Conservation (phyloP, 225 moss, liverwort and hornwort genomes). For the Marchantia paleacea region DNA sequence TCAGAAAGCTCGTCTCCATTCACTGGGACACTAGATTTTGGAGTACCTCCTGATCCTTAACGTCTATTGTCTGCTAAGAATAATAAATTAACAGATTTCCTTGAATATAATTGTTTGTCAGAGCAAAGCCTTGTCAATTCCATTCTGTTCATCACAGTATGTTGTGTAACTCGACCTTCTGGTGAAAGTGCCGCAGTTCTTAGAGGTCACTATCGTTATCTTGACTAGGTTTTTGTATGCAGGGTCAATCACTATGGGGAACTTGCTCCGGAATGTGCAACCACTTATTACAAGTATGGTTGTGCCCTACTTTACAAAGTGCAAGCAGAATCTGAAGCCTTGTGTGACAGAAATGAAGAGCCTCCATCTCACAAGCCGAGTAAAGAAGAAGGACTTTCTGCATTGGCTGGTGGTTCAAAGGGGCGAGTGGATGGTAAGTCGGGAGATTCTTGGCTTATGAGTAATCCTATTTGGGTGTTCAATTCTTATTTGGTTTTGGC, state of each 20-base stretch:
- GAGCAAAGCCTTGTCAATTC: not conserved
- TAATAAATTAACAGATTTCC: no score
- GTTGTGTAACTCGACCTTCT: not conserved
- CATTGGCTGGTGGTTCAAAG: constrained; percentile 51
- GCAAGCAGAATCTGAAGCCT: constrained; percentile 77
- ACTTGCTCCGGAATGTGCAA: constrained; percentile 73
- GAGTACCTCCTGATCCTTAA: no score
- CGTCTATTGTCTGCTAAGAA: no score
- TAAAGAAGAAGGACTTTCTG: constrained; percentile 29
- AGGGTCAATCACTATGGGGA: constrained; percentile 83
- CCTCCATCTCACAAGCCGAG: constrained; percentile 3
- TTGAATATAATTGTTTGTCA: not conserved
- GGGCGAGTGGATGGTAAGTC: constrained; percentile 15
- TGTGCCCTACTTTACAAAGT: constrained; percentile 88
- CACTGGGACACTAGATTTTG: no score
- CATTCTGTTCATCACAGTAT: not conserved
- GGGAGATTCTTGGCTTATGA: not conserved
- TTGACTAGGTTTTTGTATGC: constrained; percentile 6
- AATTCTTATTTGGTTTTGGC: not conserved
- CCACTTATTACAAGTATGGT: constrained; percentile 80
- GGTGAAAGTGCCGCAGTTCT: not conserved
- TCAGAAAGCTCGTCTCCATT: no score
- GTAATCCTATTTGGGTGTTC: constrained; percentile 4
- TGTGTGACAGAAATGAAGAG: constrained; percentile 55
- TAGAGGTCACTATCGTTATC: not conserved